phyloP scores from a whole-genome alignment of 1,284 basidiomycete genomes.

The Tilletia horrida region DNA sequence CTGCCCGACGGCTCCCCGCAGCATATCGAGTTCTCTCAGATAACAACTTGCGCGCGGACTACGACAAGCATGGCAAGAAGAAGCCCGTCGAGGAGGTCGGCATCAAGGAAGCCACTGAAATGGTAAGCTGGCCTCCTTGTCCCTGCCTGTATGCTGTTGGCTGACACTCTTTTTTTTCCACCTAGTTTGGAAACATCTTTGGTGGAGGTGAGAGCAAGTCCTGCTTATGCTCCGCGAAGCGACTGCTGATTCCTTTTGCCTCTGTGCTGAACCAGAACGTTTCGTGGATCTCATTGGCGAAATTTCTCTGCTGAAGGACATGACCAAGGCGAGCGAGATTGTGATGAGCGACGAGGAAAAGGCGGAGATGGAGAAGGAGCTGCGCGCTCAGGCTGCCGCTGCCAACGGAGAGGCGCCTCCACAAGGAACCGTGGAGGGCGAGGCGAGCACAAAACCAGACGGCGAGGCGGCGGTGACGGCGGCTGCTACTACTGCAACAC shows the following conservation, averaged over 20 bases:
- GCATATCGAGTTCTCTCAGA: conserved; percentile 49
- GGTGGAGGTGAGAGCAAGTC: conserved; percentile 32
- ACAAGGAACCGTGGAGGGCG: conserved; percentile 25
- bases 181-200: conserved; percentile 52
- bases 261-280: conserved; percentile 31
- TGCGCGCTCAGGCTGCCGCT: conserved; percentile 57
- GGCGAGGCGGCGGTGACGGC: neutral
- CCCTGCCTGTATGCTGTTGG: neutral
- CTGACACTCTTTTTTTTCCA: neutral
- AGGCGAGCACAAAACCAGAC: neutral
- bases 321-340: conserved; percentile 55
- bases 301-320: conserved; percentile 55
- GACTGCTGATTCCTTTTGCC: neutral
- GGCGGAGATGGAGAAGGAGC: conserved; percentile 73
- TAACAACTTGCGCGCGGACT: conserved; percentile 79
- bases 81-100: conserved; percentile 54
- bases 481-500: neutral
- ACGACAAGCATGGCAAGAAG: conserved; percentile 90
- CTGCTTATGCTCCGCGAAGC: neutral
- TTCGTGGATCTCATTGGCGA: conserved; percentile 55
- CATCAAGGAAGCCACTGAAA: conserved; percentile 54
- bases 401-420: conserved; percentile 27
- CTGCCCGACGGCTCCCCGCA: neutral
- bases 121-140: conserved; percentile 28
- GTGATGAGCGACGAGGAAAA: conserved; percentile 80